Evolutionary conservation across 257 asterid species (phyloP), one percentile per base, ranked within the genome.

Genomic region (Linaria vulgaris): DNA sequence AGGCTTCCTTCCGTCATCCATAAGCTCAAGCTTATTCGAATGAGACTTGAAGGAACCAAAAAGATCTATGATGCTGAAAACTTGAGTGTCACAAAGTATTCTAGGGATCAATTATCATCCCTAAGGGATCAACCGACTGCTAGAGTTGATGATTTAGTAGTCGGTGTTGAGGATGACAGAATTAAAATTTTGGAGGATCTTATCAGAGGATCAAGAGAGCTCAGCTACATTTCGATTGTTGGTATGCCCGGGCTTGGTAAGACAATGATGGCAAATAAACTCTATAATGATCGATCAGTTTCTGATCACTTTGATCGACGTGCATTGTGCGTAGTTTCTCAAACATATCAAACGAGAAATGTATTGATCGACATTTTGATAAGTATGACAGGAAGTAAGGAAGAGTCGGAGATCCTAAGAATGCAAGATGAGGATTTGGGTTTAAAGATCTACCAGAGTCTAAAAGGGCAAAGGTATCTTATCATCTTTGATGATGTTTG

Each of bases 221-320:
- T 15, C 13, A 27, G 22, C 6, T 10, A 20, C 58, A 52, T 52
- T 52, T 52, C 30, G 14, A 52, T 52, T 23, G 23, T 52, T 23
- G 58, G 58, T 23, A 52, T 52, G 58, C 15, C 58, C 5, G 58
- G 58, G 22, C 58, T 52, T 23, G 58, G 58, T 52, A 52, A 52
- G 37, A 52, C 58, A 52, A 52, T 31, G 5, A 9, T 52, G n/a
- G 23, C 37, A 27, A 52, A 10, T 14, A 52, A 4, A 21, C n/a
- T 52, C 14, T 52, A 52, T 20, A 34, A 52, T 52, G 9, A 52
- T 16, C 57, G 12, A 12, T 52, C 27, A 23, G 27, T 51, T 51
- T 16, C 11, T 23, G 22, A 51, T 51, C 14, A 52, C 58, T 52
- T 52, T 17, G 17, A 52, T 23, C 23, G 11, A 11, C 56, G 56